Conservation (phyloP, 495 filamentous ascomycete genomes). For the Xanthoparmelia taractica region DNA sequence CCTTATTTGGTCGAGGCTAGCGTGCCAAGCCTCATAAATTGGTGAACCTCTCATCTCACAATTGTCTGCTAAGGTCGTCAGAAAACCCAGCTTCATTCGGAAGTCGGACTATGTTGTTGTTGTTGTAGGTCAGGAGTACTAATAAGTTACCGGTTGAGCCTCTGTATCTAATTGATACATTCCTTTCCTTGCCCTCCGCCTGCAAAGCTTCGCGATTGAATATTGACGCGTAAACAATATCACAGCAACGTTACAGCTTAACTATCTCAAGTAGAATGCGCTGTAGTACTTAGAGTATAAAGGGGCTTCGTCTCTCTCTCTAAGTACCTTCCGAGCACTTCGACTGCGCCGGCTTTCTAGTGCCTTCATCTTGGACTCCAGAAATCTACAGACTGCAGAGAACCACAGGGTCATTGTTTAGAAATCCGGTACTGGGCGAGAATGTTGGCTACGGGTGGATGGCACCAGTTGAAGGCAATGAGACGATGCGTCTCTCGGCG, state of each 20-base stretch:
- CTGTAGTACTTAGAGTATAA: background rate
- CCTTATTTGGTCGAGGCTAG: too few relatives aligned
- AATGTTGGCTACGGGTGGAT: background rate
- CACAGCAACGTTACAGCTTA: background rate
- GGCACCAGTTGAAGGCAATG: background rate
- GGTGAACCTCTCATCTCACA: background rate
- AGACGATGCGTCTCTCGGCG: background rate
- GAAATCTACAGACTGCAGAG: background rate
- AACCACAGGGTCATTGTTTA: background rate
- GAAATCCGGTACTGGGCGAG: background rate
- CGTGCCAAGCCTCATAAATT: constrained; percentile 1
- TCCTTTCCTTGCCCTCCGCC: background rate
- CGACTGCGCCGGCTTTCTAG: background rate
- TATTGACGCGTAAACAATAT: background rate
- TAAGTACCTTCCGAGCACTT: background rate
- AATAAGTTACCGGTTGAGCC: background rate
- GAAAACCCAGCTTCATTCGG: background rate
- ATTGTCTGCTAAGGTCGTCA: background rate
- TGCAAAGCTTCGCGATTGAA: background rate
- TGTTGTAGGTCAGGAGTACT: background rate
- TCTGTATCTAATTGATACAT: background rate
- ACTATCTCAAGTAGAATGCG: background rate
- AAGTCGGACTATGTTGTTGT: background rate
- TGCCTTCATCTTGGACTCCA: background rate
- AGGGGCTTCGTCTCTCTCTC: background rate